phyloP scores from a whole-genome alignment of 2,329 filamentous ascomycete genomes.

The Lecanosticta acicola region DNA sequence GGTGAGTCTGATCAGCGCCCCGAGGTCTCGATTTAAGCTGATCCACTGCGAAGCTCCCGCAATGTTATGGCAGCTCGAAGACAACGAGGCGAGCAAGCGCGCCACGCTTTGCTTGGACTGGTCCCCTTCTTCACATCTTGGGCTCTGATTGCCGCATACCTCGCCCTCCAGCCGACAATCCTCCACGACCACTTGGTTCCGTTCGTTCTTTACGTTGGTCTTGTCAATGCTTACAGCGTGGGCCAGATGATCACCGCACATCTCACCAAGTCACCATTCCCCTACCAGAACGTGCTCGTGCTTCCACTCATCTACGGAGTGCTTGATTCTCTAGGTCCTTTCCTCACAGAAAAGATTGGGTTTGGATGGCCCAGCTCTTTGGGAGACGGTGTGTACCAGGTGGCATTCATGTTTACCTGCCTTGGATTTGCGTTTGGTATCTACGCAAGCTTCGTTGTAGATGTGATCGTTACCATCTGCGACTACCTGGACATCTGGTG shows the following conservation, averaged over 20 bases:
- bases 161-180: constrained; percentile 79
- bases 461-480: constrained; percentile 95
- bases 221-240: constrained; percentile 85
- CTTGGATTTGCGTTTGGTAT: constrained; percentile 78
- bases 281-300: constrained; percentile 80
- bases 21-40: neutral
- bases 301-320: constrained; percentile 74
- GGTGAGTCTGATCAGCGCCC: constrained; percentile 33
- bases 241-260: constrained; percentile 95
- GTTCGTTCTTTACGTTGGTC: constrained; percentile 79
- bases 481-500: constrained; percentile 99
- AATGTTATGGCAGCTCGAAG: constrained; percentile 82
- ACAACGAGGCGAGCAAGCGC: constrained; percentile 63
- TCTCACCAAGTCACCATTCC: constrained; percentile 79
- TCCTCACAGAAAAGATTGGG: constrained; percentile 45
- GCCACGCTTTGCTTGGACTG: constrained; percentile 74
- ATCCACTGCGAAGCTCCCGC: constrained; percentile 49
- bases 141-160: constrained; percentile 69
- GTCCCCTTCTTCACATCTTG: constrained; percentile 75
- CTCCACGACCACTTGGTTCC: constrained; percentile 78
- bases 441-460: constrained; percentile 96
- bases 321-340: constrained; percentile 71
- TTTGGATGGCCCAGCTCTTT: constrained; percentile 70
- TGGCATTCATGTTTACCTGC: constrained; percentile 84
- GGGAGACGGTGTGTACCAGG: constrained; percentile 69